Base-by-base conservation (phyloP, 805 yeast species). In the Schizosaccharomyces pombe region DNA sequence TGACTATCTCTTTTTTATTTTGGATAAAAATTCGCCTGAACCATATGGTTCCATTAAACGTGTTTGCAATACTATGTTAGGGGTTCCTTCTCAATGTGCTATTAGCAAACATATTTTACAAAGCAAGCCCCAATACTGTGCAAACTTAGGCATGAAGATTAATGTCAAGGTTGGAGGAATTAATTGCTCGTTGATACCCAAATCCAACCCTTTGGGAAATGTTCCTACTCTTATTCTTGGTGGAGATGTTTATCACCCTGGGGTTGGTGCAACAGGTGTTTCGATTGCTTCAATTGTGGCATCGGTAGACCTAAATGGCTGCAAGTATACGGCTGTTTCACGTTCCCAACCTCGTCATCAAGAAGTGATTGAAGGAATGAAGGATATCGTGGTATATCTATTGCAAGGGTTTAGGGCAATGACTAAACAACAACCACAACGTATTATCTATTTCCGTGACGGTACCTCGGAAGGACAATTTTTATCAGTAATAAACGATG, bases 401-500 rank as follows among this genome's bases (percentile, higher is more conserved):
- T 30, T 57, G 28, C 39, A 43, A 11, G 43, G 54, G 40, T 57
- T 47, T 33, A 55, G 58, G 16, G 56, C 57, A 26, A 55, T 53
- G 53, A 60, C 62, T 37, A 60, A 61, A 4, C 58, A 58, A 32
- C 47, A 62, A 22, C 68, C 68, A 12, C 37, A 56, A 34, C 56
- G 57, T 16, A 61, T 65, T 53, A 43, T 65, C 4, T 63, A 64
- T 51, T 65, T 64, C 59, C 63, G 68, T 56, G 68, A 65, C 58
- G 68, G 68, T 58, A 67, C 65, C 24, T 62, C 67, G 16, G 59
- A 62, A 47, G 68, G 68, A 37, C 68, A 65, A 57, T 65, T 64
- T 40, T 57, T 58, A 52, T 60, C 58, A 8, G 59, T 65, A 16
- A 54, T 65, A 32, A 64, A 64, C 54, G 60, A 58, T 24, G 68